Base-by-base conservation (phyloP, 139 green algal genomes). In the Auxenochlorella pyrenoidosa region DNA sequence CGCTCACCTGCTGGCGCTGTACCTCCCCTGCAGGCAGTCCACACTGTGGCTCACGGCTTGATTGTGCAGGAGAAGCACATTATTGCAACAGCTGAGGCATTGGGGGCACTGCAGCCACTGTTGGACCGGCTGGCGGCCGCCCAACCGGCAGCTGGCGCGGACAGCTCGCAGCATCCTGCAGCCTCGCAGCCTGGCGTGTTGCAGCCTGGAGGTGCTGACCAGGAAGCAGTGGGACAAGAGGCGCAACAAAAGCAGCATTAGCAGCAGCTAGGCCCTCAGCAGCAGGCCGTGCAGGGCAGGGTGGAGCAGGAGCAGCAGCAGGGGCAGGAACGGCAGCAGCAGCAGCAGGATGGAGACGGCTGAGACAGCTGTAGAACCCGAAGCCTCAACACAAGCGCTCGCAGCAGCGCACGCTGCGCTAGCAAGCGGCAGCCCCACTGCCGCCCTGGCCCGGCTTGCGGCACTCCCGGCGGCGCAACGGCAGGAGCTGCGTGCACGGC, bases 191-290 rank as follows among this genome's bases (percentile, higher is more conserved):
- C 18, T 22, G 8, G 47, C 36, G 72, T 15, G 36, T 12, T 19
- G 34, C 79, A 75, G 26, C 34, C 28, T 51, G 51, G 51, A 58
- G 34, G 24, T 22, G 21, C 63, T n/a, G 63, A n/a, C 36, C 8
- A 18, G 26, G 26, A 4, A 36, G 4, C 63, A 12, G 63, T 26
- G 12, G 10, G 22, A 26, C 54, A 63, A 63, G 54, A 63, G 18
- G 32, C 58, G 60, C 59, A 59, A 28, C 5, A 58, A 41, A 2
- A 75, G 21, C 21, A 54, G 22, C 8, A 60, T 21, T 15, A 43
- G 63, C 80, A 86, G 60, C 80, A 77, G 63, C n/a, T n/a, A n/a
- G n/a, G n/a, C n/a, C n/a, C n/a, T n/a, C 70, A 59, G 40, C 28
- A 63, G 80, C 40, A 47, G 76, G 36, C n/a, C n/a, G 59, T 24